Evolutionary conservation across 1,284 basidiomycete species (phyloP).

Genomic region (Melampsora americana): DNA sequence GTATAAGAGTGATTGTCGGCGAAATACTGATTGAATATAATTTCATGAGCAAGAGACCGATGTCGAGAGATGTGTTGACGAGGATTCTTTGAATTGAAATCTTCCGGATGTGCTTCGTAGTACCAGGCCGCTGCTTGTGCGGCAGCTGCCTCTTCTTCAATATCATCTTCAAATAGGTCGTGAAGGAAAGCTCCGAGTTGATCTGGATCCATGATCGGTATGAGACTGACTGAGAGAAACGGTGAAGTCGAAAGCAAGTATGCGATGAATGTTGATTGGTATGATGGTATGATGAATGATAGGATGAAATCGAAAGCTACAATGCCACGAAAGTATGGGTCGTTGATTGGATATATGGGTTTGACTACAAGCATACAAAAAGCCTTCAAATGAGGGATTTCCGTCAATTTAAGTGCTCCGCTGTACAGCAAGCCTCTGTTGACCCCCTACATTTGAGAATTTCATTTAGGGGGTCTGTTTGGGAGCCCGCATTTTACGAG

Average conservation of each 20-base stretch:
- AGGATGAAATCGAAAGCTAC: background rate
- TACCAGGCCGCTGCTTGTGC: too few relatives aligned
- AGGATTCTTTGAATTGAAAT: too few relatives aligned
- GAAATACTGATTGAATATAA: too few relatives aligned
- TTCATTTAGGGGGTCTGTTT: background rate
- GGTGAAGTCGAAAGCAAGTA: background rate
- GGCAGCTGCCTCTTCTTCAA: background rate
- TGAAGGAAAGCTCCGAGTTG: background rate
- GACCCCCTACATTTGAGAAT: background rate
- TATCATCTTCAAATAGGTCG: background rate
- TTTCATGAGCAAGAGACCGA: too few relatives aligned
- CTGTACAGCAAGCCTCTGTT: background rate
- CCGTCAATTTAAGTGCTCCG: background rate
- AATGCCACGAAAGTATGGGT: too few relatives aligned
- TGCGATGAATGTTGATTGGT: too few relatives aligned
- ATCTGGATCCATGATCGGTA: background rate
- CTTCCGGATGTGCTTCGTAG: too few relatives aligned
- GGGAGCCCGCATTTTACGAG: background rate
- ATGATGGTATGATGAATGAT: too few relatives aligned
- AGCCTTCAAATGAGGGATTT: background rate
- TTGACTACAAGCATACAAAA: too few relatives aligned
- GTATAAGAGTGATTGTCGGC: too few relatives aligned
- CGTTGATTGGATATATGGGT: too few relatives aligned
- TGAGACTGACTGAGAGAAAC: background rate
- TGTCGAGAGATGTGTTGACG: too few relatives aligned